These are phyloP conservation scores for Arthrobotrys megalospora DNA, from an alignment of 2,329 filamentous ascomycete species.

Conservation along the genomic window DNA sequence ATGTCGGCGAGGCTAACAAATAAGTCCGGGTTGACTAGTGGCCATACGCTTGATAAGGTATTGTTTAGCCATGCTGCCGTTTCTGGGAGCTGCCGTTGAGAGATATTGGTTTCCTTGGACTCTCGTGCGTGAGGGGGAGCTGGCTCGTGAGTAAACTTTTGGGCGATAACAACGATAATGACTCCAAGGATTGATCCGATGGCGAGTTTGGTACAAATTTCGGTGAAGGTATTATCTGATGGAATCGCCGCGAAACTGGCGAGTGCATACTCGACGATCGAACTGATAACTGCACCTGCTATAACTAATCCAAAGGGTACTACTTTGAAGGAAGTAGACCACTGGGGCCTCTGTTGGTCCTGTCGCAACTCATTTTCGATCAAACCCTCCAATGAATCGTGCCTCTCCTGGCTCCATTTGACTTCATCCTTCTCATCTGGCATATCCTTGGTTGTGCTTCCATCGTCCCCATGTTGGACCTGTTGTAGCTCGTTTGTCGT, in stretches of 20 bases:
- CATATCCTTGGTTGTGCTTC: conserved; percentile 66
- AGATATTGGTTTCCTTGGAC: conserved; percentile 27
- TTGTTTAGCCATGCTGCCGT: conserved; percentile 81
- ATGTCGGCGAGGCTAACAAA: conserved; percentile 76
- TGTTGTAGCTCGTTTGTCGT: conserved; percentile 75
- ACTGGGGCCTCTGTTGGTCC: conserved; percentile 67
- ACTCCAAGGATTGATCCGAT: conserved; percentile 6
- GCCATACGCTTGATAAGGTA: conserved; percentile 78
- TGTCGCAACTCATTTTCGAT: conserved; percentile 69
- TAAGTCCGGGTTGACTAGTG: conserved; percentile 81
- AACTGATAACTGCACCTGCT: conserved; percentile 9
- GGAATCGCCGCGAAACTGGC: not conserved
- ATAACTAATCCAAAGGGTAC: not conserved
- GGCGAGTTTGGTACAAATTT: not conserved
- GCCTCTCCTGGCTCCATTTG: conserved; percentile 68
- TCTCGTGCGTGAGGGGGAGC: conserved; percentile 61
- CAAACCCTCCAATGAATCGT: conserved; percentile 71
- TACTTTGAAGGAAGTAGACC: not conserved
- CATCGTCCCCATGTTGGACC: conserved; percentile 65
- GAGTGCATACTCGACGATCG: conserved; percentile 3
- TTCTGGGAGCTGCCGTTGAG: conserved; percentile 70
- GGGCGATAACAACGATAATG: conserved; percentile 52
- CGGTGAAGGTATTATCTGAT: not conserved
- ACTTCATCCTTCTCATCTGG: conserved; percentile 69
- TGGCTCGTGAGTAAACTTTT: conserved; percentile 1